Base-by-base conservation (phyloP, 2,329 filamentous ascomycete genomes). In the Knufia petricola region DNA sequence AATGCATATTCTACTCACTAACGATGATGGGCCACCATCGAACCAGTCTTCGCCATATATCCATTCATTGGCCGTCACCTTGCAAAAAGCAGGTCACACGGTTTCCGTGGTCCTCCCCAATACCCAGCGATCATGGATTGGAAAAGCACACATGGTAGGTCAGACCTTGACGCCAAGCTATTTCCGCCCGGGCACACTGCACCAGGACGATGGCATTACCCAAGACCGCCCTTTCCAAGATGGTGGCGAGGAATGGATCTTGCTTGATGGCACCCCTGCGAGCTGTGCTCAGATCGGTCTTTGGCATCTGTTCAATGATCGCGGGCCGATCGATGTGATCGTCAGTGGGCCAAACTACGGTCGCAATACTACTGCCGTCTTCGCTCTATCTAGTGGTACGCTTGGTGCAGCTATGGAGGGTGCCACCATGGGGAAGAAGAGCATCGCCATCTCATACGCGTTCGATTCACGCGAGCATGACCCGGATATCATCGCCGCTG, bases 111-210 rank as follows among this genome's bases (percentile, higher is more conserved):
- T 92, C 55, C 78, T 98, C 12, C 92, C 92, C 1, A 80, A 95
- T 65, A 83, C 82, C 4, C 92, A 98, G 69, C 82, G 90, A 54
- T 95, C 88, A 49, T 98, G 92, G 92, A 96, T 98, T 61, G 89
- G 89, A 59, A 98, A 98, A 73, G 92, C 92, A 2, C 92, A 96
- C 67, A 85, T 96, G 61, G 88, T 96, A 60, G 89, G 89, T 49
- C 84, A 90, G 64, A 85, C 85, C 8, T 78, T 94, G 53, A 87
- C 83, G 63, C 88, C 88, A 7, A 75, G 79, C 23, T 95, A 94
- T 71, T 95, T 88, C 71, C 84, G 84, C 1, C 80, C 80, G 0
- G 75, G 74, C 10, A 77, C 75, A 2, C 68, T 82, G 1, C 70
- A 76, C 56, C 65, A 78, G 55, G 78, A 81, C 46, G 80, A 86